Base-by-base conservation (phyloP, 768 basidiomycete species). In the Plicaturopsis crispa region DNA sequence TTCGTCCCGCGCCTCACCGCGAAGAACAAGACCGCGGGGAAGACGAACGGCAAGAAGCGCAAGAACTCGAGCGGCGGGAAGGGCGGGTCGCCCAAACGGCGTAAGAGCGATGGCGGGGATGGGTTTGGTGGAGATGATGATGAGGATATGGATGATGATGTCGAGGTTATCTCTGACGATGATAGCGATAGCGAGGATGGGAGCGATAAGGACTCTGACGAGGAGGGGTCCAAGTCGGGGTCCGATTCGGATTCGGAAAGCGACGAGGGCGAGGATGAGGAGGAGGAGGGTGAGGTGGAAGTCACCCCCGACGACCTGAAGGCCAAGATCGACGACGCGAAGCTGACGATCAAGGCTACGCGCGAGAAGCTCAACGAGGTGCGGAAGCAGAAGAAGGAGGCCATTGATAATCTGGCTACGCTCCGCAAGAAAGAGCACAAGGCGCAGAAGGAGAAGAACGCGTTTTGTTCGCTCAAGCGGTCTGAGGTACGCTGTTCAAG, bases 381-480 rank as follows among this genome's bases (percentile, higher is more conserved):
- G 12, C 62, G 67, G 4, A 58, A 57, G 41, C 60, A 66, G 46
- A 69, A 71, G 44, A 66, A 66, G 47, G 57, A 63, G 13, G 59
- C 63, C 3, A 57, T 54, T 22, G 67, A 65, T 20, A 48, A 42
- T 36, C 46, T 64, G 16, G 49, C 55, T 2, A 57, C 31, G 3
- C 40, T 62, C 17, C 73, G 75, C 47, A 75, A 69, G 52, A 54
- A 48, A 40, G 42, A 59, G 17, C 40, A 24, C 22, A 56, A 53
- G 31, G 46, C 49, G 1, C 60, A 62, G 40, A 45, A 59, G 45
- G 70, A 73, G 40, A 80, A 80, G 60, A 79, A 79, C 43, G 73
- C 67, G 0, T 77, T 75, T 48, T 80, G 78, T 46, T 74, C 76
- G 1, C 47, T 69, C 40, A 75, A 71, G 51, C 65, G 76, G 4